Percentiles rank a stretch among this genome's conserved stretches.
These are phyloP conservation scores for Aspergillus fructus DNA, from an alignment of 2,329 filamentous ascomycete species.

Conservation along the genomic window DNA sequence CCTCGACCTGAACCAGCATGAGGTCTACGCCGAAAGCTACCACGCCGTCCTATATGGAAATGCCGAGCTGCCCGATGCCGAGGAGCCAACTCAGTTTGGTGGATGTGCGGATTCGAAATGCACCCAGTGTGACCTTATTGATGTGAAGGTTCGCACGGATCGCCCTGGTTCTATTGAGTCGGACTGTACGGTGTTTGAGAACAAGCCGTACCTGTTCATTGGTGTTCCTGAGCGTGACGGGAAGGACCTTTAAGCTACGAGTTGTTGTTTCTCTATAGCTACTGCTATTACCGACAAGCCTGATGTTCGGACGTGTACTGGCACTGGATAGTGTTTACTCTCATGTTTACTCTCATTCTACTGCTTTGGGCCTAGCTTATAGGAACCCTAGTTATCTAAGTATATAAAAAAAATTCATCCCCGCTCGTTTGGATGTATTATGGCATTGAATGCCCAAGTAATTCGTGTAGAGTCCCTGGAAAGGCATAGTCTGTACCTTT, in stretches of 20 bases:
- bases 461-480: too few species aligned
- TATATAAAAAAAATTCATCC: too few species aligned
- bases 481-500: too few species aligned
- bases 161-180: not conserved
- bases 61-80: not conserved
- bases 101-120: not conserved
- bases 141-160: not conserved
- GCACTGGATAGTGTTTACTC: not conserved
- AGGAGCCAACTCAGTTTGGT: not conserved
- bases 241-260: not conserved
- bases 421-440: too few species aligned
- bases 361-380: not conserved
- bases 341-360: not conserved
- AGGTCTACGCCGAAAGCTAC: not conserved
- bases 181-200: not conserved
- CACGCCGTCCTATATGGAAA: not conserved
- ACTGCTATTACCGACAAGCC: too few species aligned
- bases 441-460: too few species aligned
- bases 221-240: not conserved
- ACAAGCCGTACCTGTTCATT: not conserved
- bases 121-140: not conserved
- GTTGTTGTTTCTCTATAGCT: not conserved
- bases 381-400: not conserved
- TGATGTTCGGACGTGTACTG: not conserved
- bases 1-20: not conserved